These are phyloP conservation scores for Rubia tinctorum DNA, from an alignment of 305 asterid genomes.

Conservation along the genomic window DNA sequence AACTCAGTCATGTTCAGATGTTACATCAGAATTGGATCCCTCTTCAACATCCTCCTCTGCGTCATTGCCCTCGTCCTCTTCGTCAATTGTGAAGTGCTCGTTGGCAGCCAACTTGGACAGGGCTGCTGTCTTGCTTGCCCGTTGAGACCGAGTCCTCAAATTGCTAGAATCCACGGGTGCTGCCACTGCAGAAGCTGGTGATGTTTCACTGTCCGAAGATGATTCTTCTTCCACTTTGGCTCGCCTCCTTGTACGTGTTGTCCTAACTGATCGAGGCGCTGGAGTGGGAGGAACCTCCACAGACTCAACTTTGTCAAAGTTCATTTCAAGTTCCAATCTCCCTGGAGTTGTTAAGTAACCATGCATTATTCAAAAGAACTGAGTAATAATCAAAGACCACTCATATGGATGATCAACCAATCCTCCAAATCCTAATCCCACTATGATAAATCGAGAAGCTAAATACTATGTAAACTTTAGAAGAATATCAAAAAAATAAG, in stretches of 20 bases:
- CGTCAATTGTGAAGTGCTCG: constrained; percentile 45
- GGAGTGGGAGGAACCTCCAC: constrained; percentile 66
- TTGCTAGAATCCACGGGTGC: constrained; percentile 28
- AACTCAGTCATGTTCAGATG: constrained; percentile 57
- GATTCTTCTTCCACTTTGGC: constrained; percentile 42
- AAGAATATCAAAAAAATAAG: not conserved
- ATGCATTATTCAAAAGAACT: not conserved
- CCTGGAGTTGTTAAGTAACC: constrained; percentile 24
- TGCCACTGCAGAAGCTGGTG: constrained; percentile 61
- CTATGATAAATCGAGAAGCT: not conserved
- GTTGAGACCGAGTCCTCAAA: constrained; percentile 58
- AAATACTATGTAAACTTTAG: not conserved
- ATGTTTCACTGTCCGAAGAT: constrained; percentile 62
- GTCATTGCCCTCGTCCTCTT: constrained; percentile 29
- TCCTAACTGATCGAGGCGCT: constrained; percentile 50
- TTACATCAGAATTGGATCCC: constrained; percentile 53
- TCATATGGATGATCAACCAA: not conserved
- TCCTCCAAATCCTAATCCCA: not conserved
- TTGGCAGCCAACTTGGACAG: constrained; percentile 56
- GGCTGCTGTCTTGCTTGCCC: constrained; percentile 92
- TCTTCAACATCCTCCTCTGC: constrained; percentile 40
- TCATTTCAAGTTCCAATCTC: constrained; percentile 48
- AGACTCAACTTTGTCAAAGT: constrained; percentile 38
- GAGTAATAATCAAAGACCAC: not conserved
- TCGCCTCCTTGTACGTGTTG: constrained; percentile 54